Evolutionary conservation across 306 rosid genomes (phyloP).

Genomic region (Trifolium repens): DNA sequence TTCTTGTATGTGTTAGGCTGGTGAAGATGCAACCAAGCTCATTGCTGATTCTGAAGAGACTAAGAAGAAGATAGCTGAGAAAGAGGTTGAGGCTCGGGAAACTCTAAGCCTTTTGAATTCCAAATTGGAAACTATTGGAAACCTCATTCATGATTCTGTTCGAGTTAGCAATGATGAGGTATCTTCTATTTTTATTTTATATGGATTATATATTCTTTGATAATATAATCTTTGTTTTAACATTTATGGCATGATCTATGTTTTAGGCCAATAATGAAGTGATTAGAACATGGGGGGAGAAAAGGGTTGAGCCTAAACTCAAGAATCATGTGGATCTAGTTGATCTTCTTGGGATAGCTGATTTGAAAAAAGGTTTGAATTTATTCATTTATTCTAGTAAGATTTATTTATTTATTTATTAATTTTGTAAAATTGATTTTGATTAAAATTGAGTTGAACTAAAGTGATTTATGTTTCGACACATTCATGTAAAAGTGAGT

Average conservation of each 20-base stretch:
- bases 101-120: constrained; percentile 56
- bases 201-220: neutral
- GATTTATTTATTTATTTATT: neutral
- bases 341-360: constrained; percentile 81
- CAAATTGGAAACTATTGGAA: constrained; percentile 77
- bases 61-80: constrained; percentile 64
- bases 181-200: neutral
- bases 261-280: constrained; percentile 77
- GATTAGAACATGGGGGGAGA: constrained; percentile 86
- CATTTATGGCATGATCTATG: neutral
- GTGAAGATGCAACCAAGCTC: constrained; percentile 63
- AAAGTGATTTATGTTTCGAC: neutral
- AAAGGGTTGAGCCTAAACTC: constrained; percentile 74
- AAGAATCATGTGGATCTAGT: constrained; percentile 89
- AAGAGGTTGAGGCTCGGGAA: constrained; percentile 79
- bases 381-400: neutral
- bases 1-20: constrained; percentile 42
- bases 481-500: neutral
- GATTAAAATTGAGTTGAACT: neutral
- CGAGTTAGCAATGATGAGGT: constrained; percentile 86
- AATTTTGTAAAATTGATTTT: neutral
- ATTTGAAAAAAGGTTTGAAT: constrained; percentile 67
- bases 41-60: constrained; percentile 69
- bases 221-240: neutral
- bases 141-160: constrained; percentile 91